Evolutionary conservation across 2,329 filamentous ascomycete genomes (phyloP), one percentile per base, ranked within the genome.

Genomic region (Laburnicola sp.): DNA sequence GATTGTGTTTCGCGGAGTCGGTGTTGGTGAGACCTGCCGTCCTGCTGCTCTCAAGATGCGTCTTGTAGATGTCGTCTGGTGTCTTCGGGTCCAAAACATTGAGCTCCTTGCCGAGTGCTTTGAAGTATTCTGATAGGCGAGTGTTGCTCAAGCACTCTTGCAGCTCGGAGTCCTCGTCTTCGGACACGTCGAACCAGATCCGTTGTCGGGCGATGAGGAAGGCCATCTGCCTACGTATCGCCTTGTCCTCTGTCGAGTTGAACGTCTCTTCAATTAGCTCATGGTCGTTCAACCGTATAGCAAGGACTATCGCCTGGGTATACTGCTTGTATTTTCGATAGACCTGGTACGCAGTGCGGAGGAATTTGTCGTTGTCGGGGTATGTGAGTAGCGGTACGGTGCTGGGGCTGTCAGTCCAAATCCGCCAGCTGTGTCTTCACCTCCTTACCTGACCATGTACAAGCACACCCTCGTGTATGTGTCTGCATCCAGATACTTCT

Each of bases 21-120:
- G 95, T 85, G 70, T 97, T 97, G 8, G 93, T 97, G 76, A 96
- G 84, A 31, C 91, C 92, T 23, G 91, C 90, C 46, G 95, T 94
- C 55, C 95, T 85, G 65, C 87, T 96, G 77, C 89, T 97, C 76
- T 99, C 94, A 4, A 99, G 83, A 74, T 99, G 94, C 69, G 91
- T 96, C 80, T 99, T 99, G 83, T 99, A 99, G 65, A 99, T 99
- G 66, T 99, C 95, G 71, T 99, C 94, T 0, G 93, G 95, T 37
- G 90, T 89, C 79, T 97, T 97, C 31, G 94, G 94, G 57, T 99
- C 94, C 36, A 97, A 80, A 45, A 99, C 93, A 74, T 99, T 97
- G 47, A 99, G 82, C 73, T 99, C 94, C 76, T 97, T 97, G 51
- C 87, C 95, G 28, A 99, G 80, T 4, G 88, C 85, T 75, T 96